Conservation (phyloP, 2,329 filamentous ascomycete genomes). For the Colletotrichum theobromicola region DNA sequence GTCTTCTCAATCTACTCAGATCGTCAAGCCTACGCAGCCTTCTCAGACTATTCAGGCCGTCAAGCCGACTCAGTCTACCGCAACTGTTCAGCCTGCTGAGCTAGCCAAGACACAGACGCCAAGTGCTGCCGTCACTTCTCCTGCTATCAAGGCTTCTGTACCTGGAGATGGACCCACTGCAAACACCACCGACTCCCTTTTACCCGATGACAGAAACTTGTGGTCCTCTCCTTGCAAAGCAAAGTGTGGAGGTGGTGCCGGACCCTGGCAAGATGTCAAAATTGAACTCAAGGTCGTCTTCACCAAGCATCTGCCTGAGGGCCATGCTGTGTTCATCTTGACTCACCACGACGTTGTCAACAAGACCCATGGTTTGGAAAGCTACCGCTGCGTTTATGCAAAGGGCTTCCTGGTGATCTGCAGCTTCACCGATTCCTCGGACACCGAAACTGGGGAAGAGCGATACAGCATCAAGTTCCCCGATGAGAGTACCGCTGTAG, state of each 20-base stretch:
- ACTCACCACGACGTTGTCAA: background rate
- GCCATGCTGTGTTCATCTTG: background rate
- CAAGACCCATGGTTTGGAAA: background rate
- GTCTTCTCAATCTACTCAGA: background rate
- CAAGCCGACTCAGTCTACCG: background rate
- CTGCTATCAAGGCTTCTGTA: background rate
- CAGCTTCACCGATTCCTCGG: background rate
- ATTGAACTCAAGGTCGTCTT: background rate
- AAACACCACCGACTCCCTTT: background rate
- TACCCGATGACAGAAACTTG: background rate
- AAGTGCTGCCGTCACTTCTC: background rate
- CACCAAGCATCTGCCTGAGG: background rate
- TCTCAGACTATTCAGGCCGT: background rate
- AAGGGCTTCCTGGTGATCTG: background rate
- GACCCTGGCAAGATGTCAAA: background rate
- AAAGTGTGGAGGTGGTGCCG: background rate
- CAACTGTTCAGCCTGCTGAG: background rate
- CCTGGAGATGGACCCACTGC: background rate
- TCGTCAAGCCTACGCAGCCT: background rate
- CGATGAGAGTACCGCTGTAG: background rate
- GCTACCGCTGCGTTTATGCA: background rate
- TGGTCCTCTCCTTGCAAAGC: background rate
- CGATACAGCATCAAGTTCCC: background rate
- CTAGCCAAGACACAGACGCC: background rate
- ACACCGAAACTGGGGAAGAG: background rate